phyloP scores from a whole-genome alignment of 1,284 basidiomycete species.

The Malassezia restricta region DNA sequence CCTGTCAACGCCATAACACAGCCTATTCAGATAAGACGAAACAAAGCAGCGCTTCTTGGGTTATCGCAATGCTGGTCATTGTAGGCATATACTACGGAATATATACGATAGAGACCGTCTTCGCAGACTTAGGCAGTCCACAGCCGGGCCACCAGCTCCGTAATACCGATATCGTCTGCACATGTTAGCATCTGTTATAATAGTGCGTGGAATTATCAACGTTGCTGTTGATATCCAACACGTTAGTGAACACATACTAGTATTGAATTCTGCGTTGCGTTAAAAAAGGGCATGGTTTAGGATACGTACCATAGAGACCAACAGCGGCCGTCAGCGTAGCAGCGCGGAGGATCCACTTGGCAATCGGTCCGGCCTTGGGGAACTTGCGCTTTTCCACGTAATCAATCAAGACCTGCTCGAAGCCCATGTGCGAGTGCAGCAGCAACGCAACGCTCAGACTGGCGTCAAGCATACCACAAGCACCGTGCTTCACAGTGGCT shows the following conservation, averaged over 20 bases:
- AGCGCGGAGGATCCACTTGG: conserved; percentile 64
- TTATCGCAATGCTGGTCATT: too few relatives aligned
- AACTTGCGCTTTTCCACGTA: conserved; percentile 91
- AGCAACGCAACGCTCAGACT: conserved; percentile 72
- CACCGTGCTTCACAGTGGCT: conserved; percentile 44
- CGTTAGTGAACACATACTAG: conserved; percentile 24
- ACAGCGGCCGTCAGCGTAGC: conserved; percentile 72
- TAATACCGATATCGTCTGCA: conserved; percentile 68
- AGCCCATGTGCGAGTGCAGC: conserved; percentile 81
- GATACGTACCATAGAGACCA: conserved; percentile 59
- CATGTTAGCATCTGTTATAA: background rate
- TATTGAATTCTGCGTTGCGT: conserved; percentile 33
- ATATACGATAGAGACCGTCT: too few relatives aligned
- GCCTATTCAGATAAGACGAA: too few relatives aligned
- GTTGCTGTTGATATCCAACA: background rate
- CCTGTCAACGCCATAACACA: too few relatives aligned
- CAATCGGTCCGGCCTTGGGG: conserved; percentile 58
- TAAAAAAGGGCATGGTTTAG: background rate
- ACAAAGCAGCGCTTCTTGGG: too few relatives aligned
- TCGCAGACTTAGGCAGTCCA: conserved; percentile 54
- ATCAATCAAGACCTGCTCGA: conserved; percentile 52
- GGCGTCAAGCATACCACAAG: conserved; percentile 58
- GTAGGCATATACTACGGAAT: too few relatives aligned
- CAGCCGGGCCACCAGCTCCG: conserved; percentile 57
- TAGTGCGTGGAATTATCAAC: background rate